phyloP scores from a whole-genome alignment of 371 early-diverging fungal species.

The Mucor velutinosus region DNA sequence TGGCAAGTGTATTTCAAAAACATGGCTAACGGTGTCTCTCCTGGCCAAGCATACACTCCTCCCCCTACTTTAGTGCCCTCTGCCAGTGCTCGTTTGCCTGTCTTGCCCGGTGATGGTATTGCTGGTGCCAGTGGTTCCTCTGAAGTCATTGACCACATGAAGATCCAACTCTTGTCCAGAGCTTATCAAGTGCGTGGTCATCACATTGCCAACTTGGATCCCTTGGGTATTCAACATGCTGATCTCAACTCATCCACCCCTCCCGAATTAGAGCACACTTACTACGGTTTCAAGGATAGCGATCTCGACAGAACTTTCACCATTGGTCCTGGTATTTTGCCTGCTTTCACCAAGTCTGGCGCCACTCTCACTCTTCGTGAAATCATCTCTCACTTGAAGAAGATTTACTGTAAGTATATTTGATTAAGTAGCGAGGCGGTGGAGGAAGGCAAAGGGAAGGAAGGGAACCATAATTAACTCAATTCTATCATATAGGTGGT shows the following conservation, averaged over 20 bases:
- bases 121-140: conserved; percentile 40
- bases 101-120: conserved; percentile 48
- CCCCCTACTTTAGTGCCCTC: conserved; percentile 82
- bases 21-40: conserved; percentile 71
- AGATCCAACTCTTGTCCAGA: conserved; percentile 95
- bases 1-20: conserved; percentile 98
- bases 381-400: conserved; percentile 80
- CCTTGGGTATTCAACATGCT: conserved; percentile 81
- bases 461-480: background rate
- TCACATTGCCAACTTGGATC: conserved; percentile 92
- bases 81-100: conserved; percentile 68
- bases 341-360: conserved; percentile 74
- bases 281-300: conserved; percentile 92
- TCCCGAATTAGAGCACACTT: conserved; percentile 82
- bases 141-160: conserved; percentile 94
- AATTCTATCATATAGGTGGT: background rate
- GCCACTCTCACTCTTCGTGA: conserved; percentile 84
- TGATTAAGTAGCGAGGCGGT: background rate
- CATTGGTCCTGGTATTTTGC: conserved; percentile 94
- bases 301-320: conserved; percentile 91
- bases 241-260: conserved; percentile 62
- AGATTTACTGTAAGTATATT: conserved; percentile 75
- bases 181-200: conserved; percentile 98
- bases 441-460: background rate
- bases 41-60: conserved; percentile 78